These are phyloP conservation scores for Auricularia cornea DNA, from an alignment of 768 basidiomycete genomes.

Conservation along the genomic window DNA sequence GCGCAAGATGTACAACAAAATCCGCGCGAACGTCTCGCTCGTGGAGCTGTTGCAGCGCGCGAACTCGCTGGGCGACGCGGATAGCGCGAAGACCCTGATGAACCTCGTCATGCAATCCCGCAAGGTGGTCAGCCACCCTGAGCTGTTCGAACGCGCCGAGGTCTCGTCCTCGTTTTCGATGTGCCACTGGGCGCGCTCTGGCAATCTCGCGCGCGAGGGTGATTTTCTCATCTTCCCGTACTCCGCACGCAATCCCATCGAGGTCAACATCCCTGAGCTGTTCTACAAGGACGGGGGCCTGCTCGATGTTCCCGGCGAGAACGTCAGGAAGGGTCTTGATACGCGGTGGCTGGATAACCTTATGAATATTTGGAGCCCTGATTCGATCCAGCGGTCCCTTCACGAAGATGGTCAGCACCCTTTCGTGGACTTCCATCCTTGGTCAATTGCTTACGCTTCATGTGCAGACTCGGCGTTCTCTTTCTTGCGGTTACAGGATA, in stretches of 20 bases:
- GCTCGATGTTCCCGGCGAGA: slow-evolving; percentile 51
- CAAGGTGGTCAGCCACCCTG: slow-evolving; percentile 98
- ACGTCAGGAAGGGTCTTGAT: slow-evolving; percentile 39
- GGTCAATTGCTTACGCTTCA: not conserved
- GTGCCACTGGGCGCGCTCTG: slow-evolving; percentile 69
- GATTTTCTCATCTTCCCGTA: slow-evolving; percentile 77
- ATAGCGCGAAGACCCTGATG: slow-evolving; percentile 91
- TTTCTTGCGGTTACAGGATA: slow-evolving; percentile 64
- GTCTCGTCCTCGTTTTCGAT: slow-evolving; percentile 92
- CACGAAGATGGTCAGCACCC: slow-evolving; percentile 55
- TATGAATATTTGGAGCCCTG: slow-evolving; percentile 86
- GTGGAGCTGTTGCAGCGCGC: slow-evolving; percentile 92
- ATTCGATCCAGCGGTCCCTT: slow-evolving; percentile 67
- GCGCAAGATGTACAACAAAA: slow-evolving; percentile 77
- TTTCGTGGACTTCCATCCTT: not conserved
- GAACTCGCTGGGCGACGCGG: slow-evolving; percentile 80
- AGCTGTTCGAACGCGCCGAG: slow-evolving; percentile 95
- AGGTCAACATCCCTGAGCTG: slow-evolving; percentile 63
- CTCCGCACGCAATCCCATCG: slow-evolving; percentile 82
- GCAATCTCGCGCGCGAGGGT: slow-evolving; percentile 79
- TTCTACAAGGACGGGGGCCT: slow-evolving; percentile 74
- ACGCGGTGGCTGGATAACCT: slow-evolving; percentile 52
- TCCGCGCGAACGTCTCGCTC: slow-evolving; percentile 90
- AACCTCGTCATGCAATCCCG: slow-evolving; percentile 99
- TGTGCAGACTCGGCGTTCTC: slow-evolving; percentile 55